Evolutionary conservation across 148 eudicot species (phyloP).

Genomic region (Amaranthus palmeri): DNA sequence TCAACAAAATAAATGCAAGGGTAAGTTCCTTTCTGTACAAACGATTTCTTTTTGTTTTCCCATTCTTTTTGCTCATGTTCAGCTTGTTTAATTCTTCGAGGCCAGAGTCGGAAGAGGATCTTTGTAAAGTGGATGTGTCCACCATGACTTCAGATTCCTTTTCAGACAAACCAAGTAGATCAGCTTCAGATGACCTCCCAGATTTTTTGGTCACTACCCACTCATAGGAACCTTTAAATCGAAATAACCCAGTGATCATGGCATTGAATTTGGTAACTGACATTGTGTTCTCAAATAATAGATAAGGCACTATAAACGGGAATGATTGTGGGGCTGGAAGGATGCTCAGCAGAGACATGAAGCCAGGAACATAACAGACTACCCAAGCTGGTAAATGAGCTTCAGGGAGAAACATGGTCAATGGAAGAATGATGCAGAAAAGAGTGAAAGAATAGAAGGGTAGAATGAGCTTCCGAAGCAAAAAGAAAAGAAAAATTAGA

Average conservation of each 20-base stretch:
- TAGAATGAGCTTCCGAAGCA: slow-evolving; percentile 81
- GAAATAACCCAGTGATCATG: slow-evolving; percentile 85
- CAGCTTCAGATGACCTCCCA: slow-evolving; percentile 91
- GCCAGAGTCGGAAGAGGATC: slow-evolving; percentile 73
- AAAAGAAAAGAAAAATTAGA: slow-evolving; percentile 75
- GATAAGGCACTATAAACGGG: slow-evolving; percentile 82
- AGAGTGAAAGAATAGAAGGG: slow-evolving; percentile 94
- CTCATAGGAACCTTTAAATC: slow-evolving; percentile 71
- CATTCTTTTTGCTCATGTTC: slow-evolving; percentile 43
- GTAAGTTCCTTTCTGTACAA: slow-evolving; percentile 86
- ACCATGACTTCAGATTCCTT: slow-evolving; percentile 38
- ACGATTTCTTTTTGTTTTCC: slow-evolving; percentile 51
- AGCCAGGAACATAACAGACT: slow-evolving; percentile 83
- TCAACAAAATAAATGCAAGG: slow-evolving; percentile 73
- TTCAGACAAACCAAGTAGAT: slow-evolving; percentile 55
- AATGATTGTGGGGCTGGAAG: slow-evolving; percentile 85
- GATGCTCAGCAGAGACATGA: slow-evolving; percentile 74
- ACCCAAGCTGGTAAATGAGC: slow-evolving; percentile 89
- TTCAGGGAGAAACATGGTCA: slow-evolving; percentile 94
- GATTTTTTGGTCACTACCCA: slow-evolving; percentile 90
- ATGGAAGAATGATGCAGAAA: slow-evolving; percentile 86
- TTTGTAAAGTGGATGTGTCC: slow-evolving; percentile 27
- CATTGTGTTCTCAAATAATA: slow-evolving; percentile 88
- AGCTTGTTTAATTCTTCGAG: slow-evolving; percentile 58
- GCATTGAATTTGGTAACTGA: slow-evolving; percentile 93